Conservation (phyloP, 176 grass and related monocot genomes). For the Oryza nivara region DNA sequence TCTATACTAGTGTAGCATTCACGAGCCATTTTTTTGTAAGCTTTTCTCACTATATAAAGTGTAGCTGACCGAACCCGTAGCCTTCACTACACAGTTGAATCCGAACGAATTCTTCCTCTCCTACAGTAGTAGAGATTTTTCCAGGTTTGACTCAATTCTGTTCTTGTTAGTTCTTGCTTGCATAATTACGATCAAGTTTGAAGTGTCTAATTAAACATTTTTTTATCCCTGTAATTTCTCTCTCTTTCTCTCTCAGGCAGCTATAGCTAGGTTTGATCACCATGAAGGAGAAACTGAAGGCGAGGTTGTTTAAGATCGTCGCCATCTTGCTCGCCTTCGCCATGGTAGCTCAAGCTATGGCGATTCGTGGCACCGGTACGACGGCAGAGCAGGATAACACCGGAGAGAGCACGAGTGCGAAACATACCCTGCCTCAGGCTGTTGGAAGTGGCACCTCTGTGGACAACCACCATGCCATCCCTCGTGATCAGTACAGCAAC, state of each 20-base stretch:
- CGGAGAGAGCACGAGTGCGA: not conserved
- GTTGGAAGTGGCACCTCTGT: conserved; percentile 21
- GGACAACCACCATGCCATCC: conserved; percentile 61
- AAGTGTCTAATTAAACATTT: not conserved
- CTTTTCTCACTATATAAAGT: conserved; percentile 49
- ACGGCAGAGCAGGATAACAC: not conserved
- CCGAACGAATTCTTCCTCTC: not conserved
- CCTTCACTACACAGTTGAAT: conserved; percentile 36
- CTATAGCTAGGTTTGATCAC: not conserved
- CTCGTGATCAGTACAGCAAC: conserved; percentile 48
- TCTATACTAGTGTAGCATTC: not conserved
- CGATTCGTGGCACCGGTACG: not conserved
- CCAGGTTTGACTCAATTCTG: conserved; percentile 15
- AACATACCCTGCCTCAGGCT: conserved; percentile 5
- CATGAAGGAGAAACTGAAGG: conserved; percentile 14
- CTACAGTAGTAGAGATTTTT: not conserved
- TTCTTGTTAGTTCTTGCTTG: not conserved
- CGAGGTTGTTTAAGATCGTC: not conserved
- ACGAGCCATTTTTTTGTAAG: not conserved
- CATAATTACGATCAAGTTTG: not conserved
- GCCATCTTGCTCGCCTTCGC: conserved; percentile 17
- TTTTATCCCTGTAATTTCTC: not conserved
- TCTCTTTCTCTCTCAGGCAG: not conserved
- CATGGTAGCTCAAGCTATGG: not conserved
- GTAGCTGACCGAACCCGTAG: conserved; percentile 25